A percentile compares a stretch with the other conserved stretches of the same genome.
phyloP scores from a whole-genome alignment of 352 stramenopile genomes.

The Phytophthora tubulina region DNA sequence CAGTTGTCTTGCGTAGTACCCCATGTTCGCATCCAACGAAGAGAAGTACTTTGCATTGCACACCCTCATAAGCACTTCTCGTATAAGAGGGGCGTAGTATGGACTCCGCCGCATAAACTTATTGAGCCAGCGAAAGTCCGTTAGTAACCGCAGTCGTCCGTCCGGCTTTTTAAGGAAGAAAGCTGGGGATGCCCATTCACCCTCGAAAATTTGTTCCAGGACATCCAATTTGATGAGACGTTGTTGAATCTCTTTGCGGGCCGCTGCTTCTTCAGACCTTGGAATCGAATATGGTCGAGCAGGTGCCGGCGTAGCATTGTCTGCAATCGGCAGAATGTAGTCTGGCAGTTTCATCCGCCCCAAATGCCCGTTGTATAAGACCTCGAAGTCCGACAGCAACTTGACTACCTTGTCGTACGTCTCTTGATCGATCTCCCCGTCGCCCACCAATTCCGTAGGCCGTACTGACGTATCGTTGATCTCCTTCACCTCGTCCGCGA shows the following conservation, averaged over 20 bases:
- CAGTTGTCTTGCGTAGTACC: slow-evolving; percentile 11
- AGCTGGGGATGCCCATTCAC: slow-evolving; percentile 13
- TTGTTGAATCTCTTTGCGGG: not conserved
- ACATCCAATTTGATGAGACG: slow-evolving; percentile 12
- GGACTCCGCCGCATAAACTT: slow-evolving; percentile 8
- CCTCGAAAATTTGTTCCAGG: slow-evolving; percentile 25
- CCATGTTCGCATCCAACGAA: slow-evolving; percentile 26
- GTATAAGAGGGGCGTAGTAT: slow-evolving; percentile 2
- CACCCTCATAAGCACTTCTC: not conserved
- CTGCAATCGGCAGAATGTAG: slow-evolving; percentile 1
- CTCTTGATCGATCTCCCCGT: not conserved
- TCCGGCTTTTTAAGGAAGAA: slow-evolving; percentile 23
- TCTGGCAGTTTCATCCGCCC: slow-evolving; percentile 15
- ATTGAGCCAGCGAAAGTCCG: slow-evolving; percentile 21
- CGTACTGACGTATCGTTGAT: slow-evolving; percentile 3
- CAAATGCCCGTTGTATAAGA: slow-evolving; percentile 9
- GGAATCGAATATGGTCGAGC: slow-evolving; percentile 6
- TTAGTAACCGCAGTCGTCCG: slow-evolving; percentile 12
- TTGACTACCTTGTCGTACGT: not conserved
- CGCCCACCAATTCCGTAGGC: not conserved
- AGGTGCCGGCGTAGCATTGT: not conserved
- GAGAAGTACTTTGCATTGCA: slow-evolving; percentile 22
- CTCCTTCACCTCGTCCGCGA: not conserved
- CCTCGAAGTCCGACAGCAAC: not conserved
- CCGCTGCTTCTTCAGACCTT: slow-evolving; percentile 1